Base-by-base conservation (phyloP, 768 basidiomycete species). In the Termitomyces sp. region DNA sequence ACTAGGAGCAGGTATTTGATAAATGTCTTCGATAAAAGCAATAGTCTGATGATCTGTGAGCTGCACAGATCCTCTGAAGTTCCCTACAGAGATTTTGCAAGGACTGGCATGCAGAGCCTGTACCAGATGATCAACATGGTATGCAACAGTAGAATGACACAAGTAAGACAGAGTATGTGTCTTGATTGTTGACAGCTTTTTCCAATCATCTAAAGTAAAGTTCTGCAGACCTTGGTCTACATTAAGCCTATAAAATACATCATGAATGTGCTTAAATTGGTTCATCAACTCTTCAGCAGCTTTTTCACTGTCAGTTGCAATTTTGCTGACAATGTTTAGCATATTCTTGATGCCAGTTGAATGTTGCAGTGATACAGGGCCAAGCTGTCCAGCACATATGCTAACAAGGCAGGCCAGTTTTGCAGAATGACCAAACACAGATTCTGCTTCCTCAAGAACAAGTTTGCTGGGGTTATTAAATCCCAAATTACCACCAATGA, bases 401-500 rank as follows among this genome's bases (percentile, higher is more conserved):
- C 51, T 53, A 4, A 33, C 35, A 38, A 38, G 51, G 11, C 51
- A 38, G 24, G 35, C 51, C 33, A 53, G 35, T 53, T 24, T 7
- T 24, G 22, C 9, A 49, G 22, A 49, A 36, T 36, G 35, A 36
- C 8, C 5, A 36, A 7, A 36, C 22, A 24, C 48, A 24, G 15
- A 28, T 28, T 49, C 48, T 24, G 32, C 49, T 16, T 50, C 49
- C 15, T 50, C 9, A n/a, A 53, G 52, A 20, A 53, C 51, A 53
- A 53, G 52, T 20, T 24, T 53, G 36, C 20, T 36, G 0, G 51
- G 51, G 3, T 45, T 45, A 35, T n/a, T 52, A 12, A 16, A 52
- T 52, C 51, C 51, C 24, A 53, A n/a, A 35, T 38, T 35, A 51
- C 18, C 50, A 51, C 50, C 50, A 51, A 51, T 51, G 7, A 51